These are phyloP conservation scores for Globisporangium yorkense DNA, from an alignment of 352 stramenopile genomes.

Conservation along the genomic window DNA sequence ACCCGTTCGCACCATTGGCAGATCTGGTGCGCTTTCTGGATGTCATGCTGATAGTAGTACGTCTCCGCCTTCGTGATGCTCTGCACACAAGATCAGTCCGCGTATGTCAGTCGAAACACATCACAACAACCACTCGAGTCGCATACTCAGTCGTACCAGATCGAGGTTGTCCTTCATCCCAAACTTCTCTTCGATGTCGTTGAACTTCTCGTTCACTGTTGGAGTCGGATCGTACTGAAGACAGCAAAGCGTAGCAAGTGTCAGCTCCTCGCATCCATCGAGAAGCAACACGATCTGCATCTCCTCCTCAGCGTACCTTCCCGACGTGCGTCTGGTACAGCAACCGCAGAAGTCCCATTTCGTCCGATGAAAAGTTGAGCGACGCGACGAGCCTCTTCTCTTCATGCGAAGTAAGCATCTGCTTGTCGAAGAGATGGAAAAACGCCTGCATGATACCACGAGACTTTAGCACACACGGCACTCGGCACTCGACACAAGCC, in stretches of 20 bases:
- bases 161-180: constrained; percentile 59
- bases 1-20: constrained; percentile 49
- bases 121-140: neutral
- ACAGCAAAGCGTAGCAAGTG: neutral
- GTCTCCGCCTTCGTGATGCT: constrained; percentile 71
- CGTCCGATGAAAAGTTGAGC: constrained; percentile 55
- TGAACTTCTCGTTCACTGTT: constrained; percentile 60
- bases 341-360: constrained; percentile 50
- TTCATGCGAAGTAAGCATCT: constrained; percentile 69
- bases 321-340: constrained; percentile 67
- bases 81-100: constrained; percentile 18
- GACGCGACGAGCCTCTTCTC: constrained; percentile 65
- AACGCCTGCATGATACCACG: constrained; percentile 29
- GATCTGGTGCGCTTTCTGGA: constrained; percentile 71
- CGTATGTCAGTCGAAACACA: neutral
- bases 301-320: constrained; percentile 27
- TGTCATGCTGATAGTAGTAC: constrained; percentile 85
- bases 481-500: no score
- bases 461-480: neutral
- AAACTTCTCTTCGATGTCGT: constrained; percentile 44
- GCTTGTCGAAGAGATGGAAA: constrained; percentile 81
- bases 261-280: neutral
- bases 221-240: constrained; percentile 51
- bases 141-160: constrained; percentile 28
- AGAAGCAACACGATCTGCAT: no score